Evolutionary conservation across 1,284 basidiomycete species (phyloP), one percentile per base, ranked within the genome.

Genomic region (Phaffia rhodozyma): DNA sequence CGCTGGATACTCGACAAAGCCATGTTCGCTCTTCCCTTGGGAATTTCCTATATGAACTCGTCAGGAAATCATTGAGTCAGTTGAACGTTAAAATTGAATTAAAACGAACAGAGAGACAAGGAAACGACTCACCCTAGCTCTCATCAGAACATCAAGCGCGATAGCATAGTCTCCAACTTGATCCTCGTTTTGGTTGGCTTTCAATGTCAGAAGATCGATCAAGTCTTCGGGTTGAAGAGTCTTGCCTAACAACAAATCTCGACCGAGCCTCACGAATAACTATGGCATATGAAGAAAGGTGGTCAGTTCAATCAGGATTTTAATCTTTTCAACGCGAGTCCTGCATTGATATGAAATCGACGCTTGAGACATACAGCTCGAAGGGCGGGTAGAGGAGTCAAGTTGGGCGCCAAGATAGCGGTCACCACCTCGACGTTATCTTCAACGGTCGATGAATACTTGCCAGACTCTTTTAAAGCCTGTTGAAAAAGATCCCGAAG

Each of bases 1-100:
- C 91, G 81, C 93, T 92, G 97, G 23, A 89, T 80, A 38, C 82
- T 83, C 52, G 83, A 78, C 70, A 90, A 81, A 2, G 87, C 85
- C 34, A 86, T 82, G 48, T 81, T 71, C 71, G 81, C 81, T 58
- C 92, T 79, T 27, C 81, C 81, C 64, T 84, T 82, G 0, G 89
- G 89, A 2, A 89, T 72, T 64, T 81, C 79, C 84, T 88, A 65
- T 57, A 55, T 51, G 60, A 55, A 11, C 11, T 51, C 25, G 25
- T 16, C 49, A 51, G 52, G 62, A 52, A 1, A 21, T 43, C 13
- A 16, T 43, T 16, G 38, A 43, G 16, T 11, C 38, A 43, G 9
- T 34, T 34, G 9, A 9, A 25, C 2, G 20, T 27, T 25, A 50
- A 25, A 3, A 57, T 29, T 38, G 6, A 53, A 34, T 32, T 29